Evolutionary conservation across 2,329 filamentous ascomycete genomes (phyloP), one percentile per base, ranked within the genome.

Genomic region (Hypoxylon sp.): DNA sequence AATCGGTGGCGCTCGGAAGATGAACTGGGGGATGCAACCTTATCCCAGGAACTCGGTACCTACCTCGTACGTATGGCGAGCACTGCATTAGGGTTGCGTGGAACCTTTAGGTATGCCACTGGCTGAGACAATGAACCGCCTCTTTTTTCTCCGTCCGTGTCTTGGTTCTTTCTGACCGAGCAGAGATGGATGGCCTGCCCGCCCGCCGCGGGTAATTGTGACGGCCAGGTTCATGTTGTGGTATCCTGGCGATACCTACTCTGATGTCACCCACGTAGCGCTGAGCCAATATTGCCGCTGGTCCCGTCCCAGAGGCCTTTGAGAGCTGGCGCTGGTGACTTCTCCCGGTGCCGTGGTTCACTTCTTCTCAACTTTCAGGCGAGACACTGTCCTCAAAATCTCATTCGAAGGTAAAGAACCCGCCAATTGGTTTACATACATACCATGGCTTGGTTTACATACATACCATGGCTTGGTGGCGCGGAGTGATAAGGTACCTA

Each of bases 41-140:
- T 40, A 55, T 63, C 50, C 62, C 63, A 58, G 60, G 54, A 51
- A 54, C 45, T 54, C 53, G 63, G 63, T 53, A 57, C 48, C 49
- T 50, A n/a, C n/a, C n/a, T n/a, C n/a, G n/a, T n/a, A n/a, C 25
- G 52, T 38, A 53, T 51, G 56, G 30, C 40, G 48, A 48, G 44
- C 44, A 45, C 37, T 41, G 48, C 52, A 48, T 56, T 43, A 44
- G 47, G 40, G 38, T n/a, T n/a, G 37, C 43, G 46, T 50, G 38
- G 21, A 17, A 57, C 49, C 43, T 25, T 9, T 20, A 50, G 30
- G 29, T 25, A 34, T 45, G 55, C 30, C 26, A 37, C 25, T 37
- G 32, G 48, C 45, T 53, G 23, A 56, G 52, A 56, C 52, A 53
- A 23, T 27, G 38, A 38, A 20, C 17, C 23, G 17, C 19, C 15